Base-by-base conservation (phyloP, 2,329 filamentous ascomycete genomes). In the Shiraia sp. region DNA sequence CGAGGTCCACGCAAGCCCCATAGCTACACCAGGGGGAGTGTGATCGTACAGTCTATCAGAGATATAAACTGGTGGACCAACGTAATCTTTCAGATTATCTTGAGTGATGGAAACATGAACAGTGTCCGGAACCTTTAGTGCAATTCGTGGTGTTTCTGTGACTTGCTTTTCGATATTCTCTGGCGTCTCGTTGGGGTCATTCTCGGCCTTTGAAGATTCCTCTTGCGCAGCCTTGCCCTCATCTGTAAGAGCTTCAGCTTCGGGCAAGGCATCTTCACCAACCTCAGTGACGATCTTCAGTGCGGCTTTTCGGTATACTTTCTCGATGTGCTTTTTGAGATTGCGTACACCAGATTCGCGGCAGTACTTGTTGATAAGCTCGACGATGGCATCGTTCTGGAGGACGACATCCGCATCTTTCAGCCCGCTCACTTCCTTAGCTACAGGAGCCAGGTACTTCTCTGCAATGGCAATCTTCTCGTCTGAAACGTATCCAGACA, bases 401-500 rank as follows among this genome's bases (percentile, higher is more conserved):
- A 99, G 77, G n/a, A 77, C 76, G n/a, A 99, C 91, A 63, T 96
- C 87, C 14, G 91, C 92, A 14, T 93, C 82, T 66, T 95, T 90
- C 49, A 99, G 75, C 19, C 93, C 93, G 26, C 90, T 92, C 44
- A 95, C 77, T 50, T 96, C 91, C 72, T 95, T 95, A n/a, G 95
- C 93, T 33, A 90, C 87, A 6, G 93, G 93, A 0, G 89, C 88
- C 17, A 99, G 81, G 64, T 99, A 99, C 53, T 83, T 82, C 66
- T 99, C 87, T 3, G 93, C 93, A 61, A 99, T 99, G 3, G 93
- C 92, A 84, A 95, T 96, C 79, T 99, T 99, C 78, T 99, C 93
- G 53, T 99, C 92, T 0, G 92, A 85, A 36, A 99, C 92, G 64
- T 99, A 99, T 9, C 93, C 93, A 25, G 92, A 97, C 2, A 99